phyloP scores from a whole-genome alignment of 106 monocot genomes.

The Dioscorea zingiberensis region DNA sequence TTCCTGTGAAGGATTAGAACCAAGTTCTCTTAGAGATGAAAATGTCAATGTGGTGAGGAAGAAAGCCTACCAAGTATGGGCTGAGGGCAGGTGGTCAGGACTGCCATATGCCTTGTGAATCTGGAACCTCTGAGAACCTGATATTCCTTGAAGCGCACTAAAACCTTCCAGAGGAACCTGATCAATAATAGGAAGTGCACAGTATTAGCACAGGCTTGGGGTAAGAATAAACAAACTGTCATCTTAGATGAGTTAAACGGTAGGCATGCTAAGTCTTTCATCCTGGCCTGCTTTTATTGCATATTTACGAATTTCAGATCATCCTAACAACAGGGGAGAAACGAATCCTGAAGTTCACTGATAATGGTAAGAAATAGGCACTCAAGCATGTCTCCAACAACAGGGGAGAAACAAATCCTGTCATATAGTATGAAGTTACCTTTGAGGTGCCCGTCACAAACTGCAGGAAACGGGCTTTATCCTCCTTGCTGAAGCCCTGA shows the following conservation, averaged over 20 bases:
- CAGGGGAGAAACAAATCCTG: too few species aligned
- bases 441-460: constrained; percentile 99
- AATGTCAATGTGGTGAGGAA: neutral
- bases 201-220: constrained; percentile 4
- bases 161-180: constrained; percentile 99
- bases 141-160: constrained; percentile 95
- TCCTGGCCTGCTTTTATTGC: too few species aligned
- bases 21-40: too few species aligned
- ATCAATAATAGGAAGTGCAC: neutral
- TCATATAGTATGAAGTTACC: too few species aligned
- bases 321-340: too few species aligned
- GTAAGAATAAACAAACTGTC: neutral
- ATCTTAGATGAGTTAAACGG: neutral
- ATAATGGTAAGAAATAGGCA: too few species aligned
- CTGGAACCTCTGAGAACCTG: constrained; percentile 92
- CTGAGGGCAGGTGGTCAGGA: constrained; percentile 79
- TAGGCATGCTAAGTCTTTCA: neutral
- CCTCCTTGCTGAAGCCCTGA: constrained; percentile 94
- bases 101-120: constrained; percentile 98
- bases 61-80: constrained; percentile 82
- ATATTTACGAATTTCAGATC: too few species aligned
- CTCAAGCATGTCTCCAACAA: too few species aligned
- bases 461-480: constrained; percentile 95
- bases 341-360: too few species aligned
- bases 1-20: too few species aligned